Conservation (phyloP, 1,139 yeast genomes). For the Pichia terricola region DNA sequence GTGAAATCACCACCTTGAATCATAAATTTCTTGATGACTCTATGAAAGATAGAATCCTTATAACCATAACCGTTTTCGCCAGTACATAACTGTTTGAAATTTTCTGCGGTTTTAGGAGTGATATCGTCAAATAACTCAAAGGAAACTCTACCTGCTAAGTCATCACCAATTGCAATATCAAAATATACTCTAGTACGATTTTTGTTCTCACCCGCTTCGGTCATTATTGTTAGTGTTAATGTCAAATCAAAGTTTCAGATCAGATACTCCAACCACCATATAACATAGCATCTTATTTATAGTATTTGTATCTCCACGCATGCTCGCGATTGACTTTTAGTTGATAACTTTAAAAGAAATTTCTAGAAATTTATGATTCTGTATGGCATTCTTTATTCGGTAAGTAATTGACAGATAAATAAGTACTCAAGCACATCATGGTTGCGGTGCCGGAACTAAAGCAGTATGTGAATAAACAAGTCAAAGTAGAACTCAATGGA, state of each 20-base stretch:
- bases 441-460: constrained; percentile 27
- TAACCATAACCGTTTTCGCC: constrained; percentile 80
- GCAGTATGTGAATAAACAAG: constrained; percentile 21
- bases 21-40: constrained; percentile 89
- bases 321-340: too few relatives aligned
- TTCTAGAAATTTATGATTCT: constrained; percentile 1
- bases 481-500: constrained; percentile 23
- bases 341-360: neutral
- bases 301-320: too few relatives aligned
- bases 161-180: constrained; percentile 62
- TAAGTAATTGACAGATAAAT: too few relatives aligned
- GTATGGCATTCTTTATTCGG: too few relatives aligned
- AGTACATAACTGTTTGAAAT: constrained; percentile 82
- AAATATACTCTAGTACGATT: constrained; percentile 49
- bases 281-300: too few relatives aligned
- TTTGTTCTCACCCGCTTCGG: constrained; percentile 7
- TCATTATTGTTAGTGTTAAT: neutral
- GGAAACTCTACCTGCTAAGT: constrained; percentile 59
- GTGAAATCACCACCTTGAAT: constrained; percentile 97
- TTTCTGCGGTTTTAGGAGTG: constrained; percentile 90
- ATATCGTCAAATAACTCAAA: constrained; percentile 70
- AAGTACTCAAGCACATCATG: constrained; percentile 14
- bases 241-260: too few relatives aligned
- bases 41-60: constrained; percentile 79
- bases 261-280: too few relatives aligned